Base-by-base conservation (phyloP, 495 filamentous ascomycete species). In the Aspergillus heteromorphus region DNA sequence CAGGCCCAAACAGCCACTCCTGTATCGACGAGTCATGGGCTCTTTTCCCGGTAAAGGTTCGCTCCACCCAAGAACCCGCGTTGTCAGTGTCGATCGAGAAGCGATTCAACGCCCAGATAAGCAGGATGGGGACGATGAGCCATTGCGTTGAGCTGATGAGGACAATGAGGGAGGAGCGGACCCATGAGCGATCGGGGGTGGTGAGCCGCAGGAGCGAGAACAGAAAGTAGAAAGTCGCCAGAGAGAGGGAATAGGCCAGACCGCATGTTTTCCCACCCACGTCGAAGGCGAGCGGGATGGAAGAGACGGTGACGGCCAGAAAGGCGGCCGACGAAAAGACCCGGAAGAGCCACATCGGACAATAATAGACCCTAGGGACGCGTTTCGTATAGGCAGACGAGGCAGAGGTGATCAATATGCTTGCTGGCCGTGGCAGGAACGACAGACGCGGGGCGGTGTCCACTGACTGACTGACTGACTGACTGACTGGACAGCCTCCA, bases 201-300 rank as follows among this genome's bases (percentile, higher is more conserved):
- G 85, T 77, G 30, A 97, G 79, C 59, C 86, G 88, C 60, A 89
- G 77, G 50, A 84, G 74, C 31, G 89, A 95, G 69, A 93, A 89
- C 61, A 92, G 73, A 64, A 95, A 87, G 75, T 98, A 97, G 76
- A 95, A 96, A 57, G 76, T 73, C 31, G 91, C 87, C 17, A 98
- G 80, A 11, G 89, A 83, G 38, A 96, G 80, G 58, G 90, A 95
- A 72, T 89, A 97, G 61, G 89, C 91, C 60, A 98, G 81, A 59
- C 93, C 93, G 68, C 90, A 92, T 57, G 91, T 89, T 67, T 91
- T 84, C 48, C 93, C 93, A 66, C 93, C 93, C 63, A 98, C 91
- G 77, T 98, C 93, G 72, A 97, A 98, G 58, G 93, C 87, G 51
- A 98, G 83, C 54, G 93, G 93, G 69, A 97, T 89, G 48, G 89